phyloP scores from a whole-genome alignment of 208 protist genomes.

The Tetramitus jugosus region DNA sequence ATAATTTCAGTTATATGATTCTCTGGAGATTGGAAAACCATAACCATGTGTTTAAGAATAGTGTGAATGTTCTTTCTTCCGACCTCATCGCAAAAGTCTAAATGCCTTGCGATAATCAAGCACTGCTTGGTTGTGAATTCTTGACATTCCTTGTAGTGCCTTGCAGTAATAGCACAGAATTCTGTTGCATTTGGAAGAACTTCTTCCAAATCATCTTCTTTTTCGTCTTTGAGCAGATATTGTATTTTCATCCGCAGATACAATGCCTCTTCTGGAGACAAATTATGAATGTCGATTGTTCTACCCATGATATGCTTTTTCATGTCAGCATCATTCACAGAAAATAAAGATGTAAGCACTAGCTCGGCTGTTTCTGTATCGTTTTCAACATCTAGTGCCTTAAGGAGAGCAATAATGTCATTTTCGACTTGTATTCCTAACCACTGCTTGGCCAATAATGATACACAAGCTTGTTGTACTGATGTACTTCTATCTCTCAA shows the following conservation, averaged over 20 bases:
- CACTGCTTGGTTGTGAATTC: not conserved
- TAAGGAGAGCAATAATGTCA: not conserved
- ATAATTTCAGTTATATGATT: not conserved
- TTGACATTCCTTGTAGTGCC: not conserved
- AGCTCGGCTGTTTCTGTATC: not conserved
- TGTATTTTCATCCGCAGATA: not conserved
- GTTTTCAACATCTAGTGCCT: not conserved
- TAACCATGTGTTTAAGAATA: not conserved
- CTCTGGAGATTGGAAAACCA: not conserved
- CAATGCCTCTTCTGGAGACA: not conserved
- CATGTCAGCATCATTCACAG: not conserved
- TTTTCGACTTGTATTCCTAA: not conserved
- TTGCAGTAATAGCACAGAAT: not conserved
- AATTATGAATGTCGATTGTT: not conserved
- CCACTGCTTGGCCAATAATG: not conserved
- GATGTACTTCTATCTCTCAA: not conserved
- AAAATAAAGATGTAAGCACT: not conserved
- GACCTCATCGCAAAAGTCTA: slow-evolving; percentile 12
- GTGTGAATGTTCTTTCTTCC: not conserved
- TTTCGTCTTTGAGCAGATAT: not conserved
- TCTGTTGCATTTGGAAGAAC: not conserved
- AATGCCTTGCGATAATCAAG: not conserved
- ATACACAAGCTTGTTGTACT: not conserved
- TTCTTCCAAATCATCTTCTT: not conserved
- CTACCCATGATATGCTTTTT: not conserved